These are phyloP conservation scores for Chondrostereum purpureum DNA, from an alignment of 1,284 basidiomycete species.

Conservation along the genomic window DNA sequence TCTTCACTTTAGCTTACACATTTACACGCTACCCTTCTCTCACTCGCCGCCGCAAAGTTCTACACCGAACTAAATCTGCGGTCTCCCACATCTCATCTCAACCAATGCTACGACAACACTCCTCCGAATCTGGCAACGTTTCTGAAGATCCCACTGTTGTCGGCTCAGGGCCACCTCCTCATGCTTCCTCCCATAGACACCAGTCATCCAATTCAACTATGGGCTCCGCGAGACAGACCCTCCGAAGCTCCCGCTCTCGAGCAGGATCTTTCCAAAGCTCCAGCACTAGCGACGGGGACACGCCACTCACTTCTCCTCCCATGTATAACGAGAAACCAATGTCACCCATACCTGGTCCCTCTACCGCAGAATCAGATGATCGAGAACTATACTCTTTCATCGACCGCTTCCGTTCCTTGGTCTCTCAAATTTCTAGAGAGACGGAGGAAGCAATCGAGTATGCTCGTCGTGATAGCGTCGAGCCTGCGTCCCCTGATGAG, in stretches of 20 bases:
- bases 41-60: neutral
- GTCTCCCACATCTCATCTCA: neutral
- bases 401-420: conserved; percentile 42
- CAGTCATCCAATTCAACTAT: neutral
- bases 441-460: conserved; percentile 39
- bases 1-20: neutral
- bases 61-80: neutral
- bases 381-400: conserved; percentile 35
- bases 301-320: neutral
- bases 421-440: conserved; percentile 44
- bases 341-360: neutral
- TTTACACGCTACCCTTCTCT: neutral
- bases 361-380: conserved; percentile 14
- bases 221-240: neutral
- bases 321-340: conserved; percentile 1
- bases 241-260: neutral
- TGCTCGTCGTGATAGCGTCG: conserved; percentile 23
- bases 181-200: neutral
- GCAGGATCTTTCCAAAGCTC: neutral
- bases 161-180: neutral
- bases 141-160: conserved; percentile 13
- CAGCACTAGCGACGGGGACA: neutral
- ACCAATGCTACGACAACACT: neutral
- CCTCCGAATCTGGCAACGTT: conserved; percentile 15
- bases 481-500: conserved; percentile 12